Conservation (phyloP, 1,284 basidiomycete species). For the Golubevia sp. region DNA sequence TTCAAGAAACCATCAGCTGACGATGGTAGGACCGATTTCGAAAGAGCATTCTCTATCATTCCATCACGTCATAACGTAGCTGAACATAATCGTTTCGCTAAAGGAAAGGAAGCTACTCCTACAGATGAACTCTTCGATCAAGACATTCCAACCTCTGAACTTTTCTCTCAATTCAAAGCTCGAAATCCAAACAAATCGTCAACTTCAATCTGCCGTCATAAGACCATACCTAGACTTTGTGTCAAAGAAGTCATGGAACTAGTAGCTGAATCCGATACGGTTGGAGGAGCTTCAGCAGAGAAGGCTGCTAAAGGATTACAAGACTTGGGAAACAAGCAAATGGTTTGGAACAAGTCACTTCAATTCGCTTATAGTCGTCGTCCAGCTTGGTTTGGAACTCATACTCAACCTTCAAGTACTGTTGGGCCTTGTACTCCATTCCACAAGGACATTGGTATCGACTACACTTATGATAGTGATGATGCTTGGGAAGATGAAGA, state of each 20-base stretch:
- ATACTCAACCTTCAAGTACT: conserved; percentile 10
- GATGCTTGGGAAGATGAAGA: conserved; percentile 36
- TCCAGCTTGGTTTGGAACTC: conserved; percentile 40
- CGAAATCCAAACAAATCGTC: neutral
- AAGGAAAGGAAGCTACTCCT: neutral
- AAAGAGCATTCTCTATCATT: conserved; percentile 29
- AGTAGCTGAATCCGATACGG: conserved; percentile 51
- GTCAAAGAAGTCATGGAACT: conserved; percentile 54
- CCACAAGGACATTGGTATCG: conserved; percentile 35
- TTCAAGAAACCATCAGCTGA: neutral
- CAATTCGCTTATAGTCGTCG: conserved; percentile 50
- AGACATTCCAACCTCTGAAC: neutral
- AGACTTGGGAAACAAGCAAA: conserved; percentile 16
- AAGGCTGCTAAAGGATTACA: conserved; percentile 39
- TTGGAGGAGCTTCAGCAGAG: conserved; percentile 47
- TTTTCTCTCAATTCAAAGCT: neutral
- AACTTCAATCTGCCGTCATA: neutral
- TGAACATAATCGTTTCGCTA: neutral
- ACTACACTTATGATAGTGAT: conserved; percentile 57
- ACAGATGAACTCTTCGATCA: neutral
- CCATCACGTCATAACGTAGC: neutral
- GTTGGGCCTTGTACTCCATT: neutral
- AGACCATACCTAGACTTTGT: neutral
- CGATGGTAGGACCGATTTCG: conserved; percentile 30
- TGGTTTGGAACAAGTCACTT: conserved; percentile 51